phyloP scores from a whole-genome alignment of 768 basidiomycete species.

The Rhizopogon vinicolor region DNA sequence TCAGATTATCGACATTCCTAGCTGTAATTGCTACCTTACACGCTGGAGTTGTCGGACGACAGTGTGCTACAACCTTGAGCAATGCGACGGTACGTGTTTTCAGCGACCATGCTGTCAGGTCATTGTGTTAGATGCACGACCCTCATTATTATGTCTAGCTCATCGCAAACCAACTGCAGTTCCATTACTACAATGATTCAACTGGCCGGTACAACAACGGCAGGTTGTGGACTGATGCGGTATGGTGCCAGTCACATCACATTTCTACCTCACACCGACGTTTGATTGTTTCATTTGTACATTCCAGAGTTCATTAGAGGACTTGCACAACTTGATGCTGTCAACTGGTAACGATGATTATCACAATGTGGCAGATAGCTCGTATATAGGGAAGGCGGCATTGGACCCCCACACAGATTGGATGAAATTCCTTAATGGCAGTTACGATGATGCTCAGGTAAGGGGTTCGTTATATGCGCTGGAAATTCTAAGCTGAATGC shows the following conservation, averaged over 20 bases:
- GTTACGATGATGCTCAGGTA: slow-evolving; percentile 52
- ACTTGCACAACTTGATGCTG: slow-evolving; percentile 56
- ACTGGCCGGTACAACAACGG: slow-evolving; percentile 44
- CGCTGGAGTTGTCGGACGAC: slow-evolving; percentile 1
- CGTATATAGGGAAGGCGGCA: slow-evolving; percentile 42
- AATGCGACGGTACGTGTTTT: background rate
- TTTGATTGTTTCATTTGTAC: background rate
- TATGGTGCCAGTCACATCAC: slow-evolving; percentile 16
- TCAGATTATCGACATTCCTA: background rate
- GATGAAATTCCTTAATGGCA: slow-evolving; percentile 38
- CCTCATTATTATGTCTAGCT: slow-evolving; percentile 7
- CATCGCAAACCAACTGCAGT: slow-evolving; percentile 22
- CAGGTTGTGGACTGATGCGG: slow-evolving; percentile 53
- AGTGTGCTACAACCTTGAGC: slow-evolving; percentile 6
- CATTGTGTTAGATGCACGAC: background rate
- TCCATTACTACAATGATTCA: slow-evolving; percentile 34
- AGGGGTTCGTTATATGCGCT: background rate
- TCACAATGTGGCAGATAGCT: slow-evolving; percentile 34
- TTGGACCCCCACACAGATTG: slow-evolving; percentile 38
- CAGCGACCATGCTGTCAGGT: background rate
- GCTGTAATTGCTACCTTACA: background rate
- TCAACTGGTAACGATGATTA: slow-evolving; percentile 39
- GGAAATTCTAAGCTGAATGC: background rate
- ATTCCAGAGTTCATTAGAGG: slow-evolving; percentile 48
- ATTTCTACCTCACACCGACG: background rate